phyloP scores from a whole-genome alignment of 2,329 filamentous ascomycete species.

The Dothideomycetes sp. region DNA sequence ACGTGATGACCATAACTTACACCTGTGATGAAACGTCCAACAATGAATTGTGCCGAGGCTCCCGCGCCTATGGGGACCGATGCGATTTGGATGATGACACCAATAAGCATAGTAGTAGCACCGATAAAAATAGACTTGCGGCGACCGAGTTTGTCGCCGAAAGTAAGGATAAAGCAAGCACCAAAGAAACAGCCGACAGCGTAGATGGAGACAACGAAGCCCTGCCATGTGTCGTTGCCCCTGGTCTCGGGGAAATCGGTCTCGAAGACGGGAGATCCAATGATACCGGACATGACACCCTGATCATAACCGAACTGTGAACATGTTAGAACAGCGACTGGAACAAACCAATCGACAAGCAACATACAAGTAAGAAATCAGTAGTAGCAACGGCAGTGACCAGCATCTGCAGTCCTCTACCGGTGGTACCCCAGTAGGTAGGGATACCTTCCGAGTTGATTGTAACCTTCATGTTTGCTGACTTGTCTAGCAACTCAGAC shows the following conservation, averaged over 20 bases:
- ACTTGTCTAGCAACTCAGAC: conserved; percentile 9
- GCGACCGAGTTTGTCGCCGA: conserved; percentile 35
- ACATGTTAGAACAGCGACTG: too few relatives aligned
- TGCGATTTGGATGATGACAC: conserved; percentile 33
- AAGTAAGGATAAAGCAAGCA: conserved; percentile 30
- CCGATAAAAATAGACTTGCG: conserved; percentile 35
- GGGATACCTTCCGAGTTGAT: conserved; percentile 27
- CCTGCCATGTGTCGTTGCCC: conserved; percentile 39
- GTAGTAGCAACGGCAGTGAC: conserved; percentile 57
- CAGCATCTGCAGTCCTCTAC: conserved; percentile 46
- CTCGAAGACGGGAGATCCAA: conserved; percentile 29
- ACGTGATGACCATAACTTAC: conserved; percentile 19
- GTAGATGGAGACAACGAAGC: conserved; percentile 44
- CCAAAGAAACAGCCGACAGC: conserved; percentile 41
- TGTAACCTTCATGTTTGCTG: conserved; percentile 9
- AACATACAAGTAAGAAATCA: conserved; percentile 44
- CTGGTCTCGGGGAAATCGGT: conserved; percentile 30
- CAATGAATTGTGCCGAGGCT: conserved; percentile 41
- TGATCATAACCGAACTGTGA: conserved; percentile 16
- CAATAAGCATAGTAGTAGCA: conserved; percentile 34
- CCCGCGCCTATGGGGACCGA: conserved; percentile 25
- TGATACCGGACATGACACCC: conserved; percentile 34
- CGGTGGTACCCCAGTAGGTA: conserved; percentile 50
- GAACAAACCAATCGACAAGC: too few relatives aligned
- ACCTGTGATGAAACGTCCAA: conserved; percentile 45